Evolutionary conservation across 225 moss, liverwort and hornwort genomes (phyloP), one percentile per base, ranked within the genome.

Genomic region (Bryoerythrophyllum caledonicum): DNA sequence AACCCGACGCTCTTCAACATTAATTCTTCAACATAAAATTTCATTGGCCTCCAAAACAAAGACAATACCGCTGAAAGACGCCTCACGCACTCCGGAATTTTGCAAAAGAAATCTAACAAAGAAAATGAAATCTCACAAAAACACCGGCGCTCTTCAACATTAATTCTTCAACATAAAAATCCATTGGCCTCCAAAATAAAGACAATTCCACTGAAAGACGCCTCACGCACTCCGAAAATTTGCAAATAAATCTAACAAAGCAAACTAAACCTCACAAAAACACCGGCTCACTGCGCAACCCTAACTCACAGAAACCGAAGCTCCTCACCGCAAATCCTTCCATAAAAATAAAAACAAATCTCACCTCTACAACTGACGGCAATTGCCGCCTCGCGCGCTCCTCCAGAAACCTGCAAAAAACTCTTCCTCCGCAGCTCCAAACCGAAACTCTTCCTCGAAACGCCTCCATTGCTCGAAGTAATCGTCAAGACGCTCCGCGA

Each of bases 401-500:
- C 75, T 34, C 40, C 51, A 48, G 23, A 24, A 67, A 23, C 54
- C 10, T 20, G 54, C 54, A n/a, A 20, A 55, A 55, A 23, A 10
- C 21, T 23, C 48, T 49, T 19, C 48, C 48, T 49, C 48, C 48
- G 48, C 48, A 49, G 17, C 48, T 49, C 48, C 48, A 7, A 49
- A 49, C 48, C 48, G 19, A 49, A 49, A 49, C 19, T 53, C 60
- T 49, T 54, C 24, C 78, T 60, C 1, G 14, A 1, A 57, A 76
- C 65, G 28, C 77, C 82, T 64, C 63, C 72, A 35, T 63, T 24
- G 24, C 46, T 28, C 13, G 74, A 74, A 72, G 54, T 60, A 17
- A 83, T 32, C 37, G 37, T 68, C 46, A 75, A 38, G 62, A 60
- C 70, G 70, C 81, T 74, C 23, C 70, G 43, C 61, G 84, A 54